Conservation (phyloP, 2,329 filamentous ascomycete species). For the Phyllosticta citrichinensis region DNA sequence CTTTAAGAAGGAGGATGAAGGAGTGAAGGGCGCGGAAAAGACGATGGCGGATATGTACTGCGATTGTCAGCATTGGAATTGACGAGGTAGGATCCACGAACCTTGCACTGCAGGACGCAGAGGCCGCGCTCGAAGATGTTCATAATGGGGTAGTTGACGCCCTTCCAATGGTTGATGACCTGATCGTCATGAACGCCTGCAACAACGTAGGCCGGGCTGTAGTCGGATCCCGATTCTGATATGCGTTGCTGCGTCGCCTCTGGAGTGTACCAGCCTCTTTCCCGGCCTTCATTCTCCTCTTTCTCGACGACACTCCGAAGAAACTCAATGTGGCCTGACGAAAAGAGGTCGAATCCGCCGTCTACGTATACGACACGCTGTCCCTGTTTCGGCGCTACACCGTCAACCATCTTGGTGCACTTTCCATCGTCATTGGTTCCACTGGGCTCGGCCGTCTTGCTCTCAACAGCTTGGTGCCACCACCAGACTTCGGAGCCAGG, state of each 20-base stretch:
- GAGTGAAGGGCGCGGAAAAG: constrained; percentile 82
- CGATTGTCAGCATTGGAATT: constrained; percentile 8
- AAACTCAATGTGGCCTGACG: constrained; percentile 94
- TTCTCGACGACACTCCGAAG: constrained; percentile 63
- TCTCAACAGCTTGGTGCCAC: constrained; percentile 42
- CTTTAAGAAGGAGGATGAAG: constrained; percentile 65
- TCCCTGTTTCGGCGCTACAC: constrained; percentile 60
- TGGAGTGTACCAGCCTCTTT: constrained; percentile 64
- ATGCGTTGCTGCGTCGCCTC: constrained; percentile 54
- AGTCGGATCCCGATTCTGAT: constrained; percentile 57
- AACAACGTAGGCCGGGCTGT: constrained; percentile 75
- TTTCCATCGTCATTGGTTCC: constrained; percentile 49
- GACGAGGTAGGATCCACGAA: constrained; percentile 33
- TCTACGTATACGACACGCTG: constrained; percentile 92
- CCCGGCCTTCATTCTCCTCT: constrained; percentile 59
- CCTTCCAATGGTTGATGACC: constrained; percentile 94
- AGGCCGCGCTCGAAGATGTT: constrained; percentile 95
- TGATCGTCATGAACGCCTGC: constrained; percentile 90
- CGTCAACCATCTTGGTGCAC: constrained; percentile 60
- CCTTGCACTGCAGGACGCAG: constrained; percentile 89
- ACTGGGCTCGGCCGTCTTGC: constrained; percentile 18
- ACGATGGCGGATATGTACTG: constrained; percentile 81
- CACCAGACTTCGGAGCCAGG: constrained; percentile 80
- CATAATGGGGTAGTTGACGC: constrained; percentile 98
- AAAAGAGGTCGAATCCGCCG: constrained; percentile 93